phyloP scores from a whole-genome alignment of 2,329 filamentous ascomycete genomes.

The Fusarium sp. region DNA sequence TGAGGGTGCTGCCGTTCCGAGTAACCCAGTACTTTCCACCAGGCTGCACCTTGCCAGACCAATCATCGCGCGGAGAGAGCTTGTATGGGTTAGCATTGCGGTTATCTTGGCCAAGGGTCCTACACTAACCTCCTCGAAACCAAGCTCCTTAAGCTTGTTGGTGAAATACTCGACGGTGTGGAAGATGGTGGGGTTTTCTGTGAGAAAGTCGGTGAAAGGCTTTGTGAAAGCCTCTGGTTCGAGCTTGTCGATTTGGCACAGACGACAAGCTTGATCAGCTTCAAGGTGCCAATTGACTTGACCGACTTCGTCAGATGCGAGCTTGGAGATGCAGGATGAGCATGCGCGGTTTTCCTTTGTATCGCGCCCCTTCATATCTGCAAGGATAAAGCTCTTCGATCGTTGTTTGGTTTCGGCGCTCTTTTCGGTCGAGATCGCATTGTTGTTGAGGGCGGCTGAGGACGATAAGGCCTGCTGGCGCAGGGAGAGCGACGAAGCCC shows the following conservation, averaged over 20 bases:
- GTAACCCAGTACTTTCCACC: constrained; percentile 91
- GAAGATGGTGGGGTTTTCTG: constrained; percentile 91
- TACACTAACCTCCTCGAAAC: constrained; percentile 73
- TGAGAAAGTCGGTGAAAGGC: constrained; percentile 89
- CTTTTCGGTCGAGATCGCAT: constrained; percentile 45
- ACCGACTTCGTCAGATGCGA: constrained; percentile 44
- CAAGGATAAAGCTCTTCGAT: constrained; percentile 60
- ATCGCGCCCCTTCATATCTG: constrained; percentile 54
- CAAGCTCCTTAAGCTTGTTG: constrained; percentile 74
- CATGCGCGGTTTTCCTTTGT: constrained; percentile 52
- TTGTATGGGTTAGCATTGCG: constrained; percentile 48
- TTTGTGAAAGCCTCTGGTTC: constrained; percentile 76
- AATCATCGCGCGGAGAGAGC: constrained; percentile 82
- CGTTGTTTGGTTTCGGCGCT: constrained; percentile 12
- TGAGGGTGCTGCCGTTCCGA: constrained; percentile 85
- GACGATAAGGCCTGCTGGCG: constrained; percentile 53
- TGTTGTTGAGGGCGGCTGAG: constrained; percentile 40
- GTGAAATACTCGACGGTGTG: constrained; percentile 87
- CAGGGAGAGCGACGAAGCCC: constrained; percentile 58
- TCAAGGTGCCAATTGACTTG: constrained; percentile 50
- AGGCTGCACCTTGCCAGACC: constrained; percentile 75
- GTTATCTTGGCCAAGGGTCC: background rate
- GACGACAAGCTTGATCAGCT: constrained; percentile 46
- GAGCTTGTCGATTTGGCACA: constrained; percentile 54
- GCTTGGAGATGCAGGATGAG: constrained; percentile 53